Conservation (phyloP, 2,329 filamentous ascomycete genomes). For the Arachnomyces sp. region DNA sequence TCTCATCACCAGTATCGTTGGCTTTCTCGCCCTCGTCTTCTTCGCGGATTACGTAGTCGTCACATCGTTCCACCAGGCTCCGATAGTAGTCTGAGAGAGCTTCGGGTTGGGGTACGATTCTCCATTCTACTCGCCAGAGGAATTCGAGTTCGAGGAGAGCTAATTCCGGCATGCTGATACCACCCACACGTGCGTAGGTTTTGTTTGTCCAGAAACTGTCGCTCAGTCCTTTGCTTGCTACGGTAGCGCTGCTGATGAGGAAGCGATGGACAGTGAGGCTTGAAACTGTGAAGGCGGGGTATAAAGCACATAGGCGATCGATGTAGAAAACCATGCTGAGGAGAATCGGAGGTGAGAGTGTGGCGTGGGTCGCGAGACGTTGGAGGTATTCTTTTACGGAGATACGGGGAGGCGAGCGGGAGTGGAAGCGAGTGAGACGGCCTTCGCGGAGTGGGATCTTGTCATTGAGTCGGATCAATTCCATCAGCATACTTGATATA, state of each 20-base stretch:
- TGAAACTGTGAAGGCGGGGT: conserved; percentile 91
- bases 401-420: conserved; percentile 79
- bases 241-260: conserved; percentile 88
- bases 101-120: conserved; percentile 91
- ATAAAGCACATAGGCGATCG: conserved; percentile 83
- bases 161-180: conserved; percentile 80
- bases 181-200: conserved; percentile 88
- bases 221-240: conserved; percentile 89
- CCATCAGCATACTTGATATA: conserved; percentile 90
- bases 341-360: conserved; percentile 84
- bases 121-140: conserved; percentile 85
- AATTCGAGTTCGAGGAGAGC: conserved; percentile 91
- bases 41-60: conserved; percentile 48
- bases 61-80: conserved; percentile 64
- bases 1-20: too few relatives aligned
- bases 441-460: conserved; percentile 74
- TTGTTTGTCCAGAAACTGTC: conserved; percentile 99
- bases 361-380: conserved; percentile 86
- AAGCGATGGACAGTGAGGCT: conserved; percentile 96
- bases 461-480: conserved; percentile 90
- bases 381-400: conserved; percentile 91
- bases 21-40: conserved; percentile 11
- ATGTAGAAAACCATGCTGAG: conserved; percentile 99
- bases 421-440: conserved; percentile 89
- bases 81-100: conserved; percentile 88